Evolutionary conservation across 495 filamentous ascomycete genomes (phyloP).

Genomic region (Lasiosphaeria ovina): DNA sequence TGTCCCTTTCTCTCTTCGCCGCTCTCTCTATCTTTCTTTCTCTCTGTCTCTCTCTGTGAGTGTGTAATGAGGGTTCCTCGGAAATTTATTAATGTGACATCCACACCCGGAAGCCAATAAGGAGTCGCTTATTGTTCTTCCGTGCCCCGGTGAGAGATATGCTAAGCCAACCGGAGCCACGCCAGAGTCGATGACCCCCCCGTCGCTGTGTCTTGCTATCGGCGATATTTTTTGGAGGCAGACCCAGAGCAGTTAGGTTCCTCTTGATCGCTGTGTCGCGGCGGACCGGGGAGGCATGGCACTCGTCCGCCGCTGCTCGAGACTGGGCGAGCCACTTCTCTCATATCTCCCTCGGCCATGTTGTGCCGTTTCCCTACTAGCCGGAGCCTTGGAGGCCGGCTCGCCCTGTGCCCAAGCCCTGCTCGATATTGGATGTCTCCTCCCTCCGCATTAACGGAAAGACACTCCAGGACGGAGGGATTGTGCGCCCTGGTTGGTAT

Average conservation of each 20-base stretch:
- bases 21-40: not conserved
- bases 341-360: slow-evolving; percentile 4
- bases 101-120: slow-evolving; percentile 9
- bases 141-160: not conserved
- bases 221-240: not conserved
- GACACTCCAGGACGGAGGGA: slow-evolving; percentile 9
- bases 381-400: slow-evolving; percentile 11
- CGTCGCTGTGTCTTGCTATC: not conserved
- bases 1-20: slow-evolving; percentile 6
- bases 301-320: not conserved
- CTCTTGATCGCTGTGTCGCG: not conserved
- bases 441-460: slow-evolving; percentile 24
- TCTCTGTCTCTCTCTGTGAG: no score
- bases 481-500: slow-evolving; percentile 10
- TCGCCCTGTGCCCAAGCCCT: slow-evolving; percentile 3
- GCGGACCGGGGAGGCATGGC: not conserved
- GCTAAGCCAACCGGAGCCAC: slow-evolving; percentile 21
- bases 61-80: slow-evolving; percentile 8
- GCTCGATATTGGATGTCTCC: slow-evolving; percentile 18
- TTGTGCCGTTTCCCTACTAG: slow-evolving; percentile 2
- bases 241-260: not conserved
- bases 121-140: slow-evolving; percentile 2
- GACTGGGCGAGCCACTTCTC: not conserved
- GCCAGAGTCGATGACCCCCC: slow-evolving; percentile 23
- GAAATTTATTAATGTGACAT: slow-evolving; percentile 18